Evolutionary conservation across 345 rosid species (phyloP).

Genomic region (Syzygium grande): DNA sequence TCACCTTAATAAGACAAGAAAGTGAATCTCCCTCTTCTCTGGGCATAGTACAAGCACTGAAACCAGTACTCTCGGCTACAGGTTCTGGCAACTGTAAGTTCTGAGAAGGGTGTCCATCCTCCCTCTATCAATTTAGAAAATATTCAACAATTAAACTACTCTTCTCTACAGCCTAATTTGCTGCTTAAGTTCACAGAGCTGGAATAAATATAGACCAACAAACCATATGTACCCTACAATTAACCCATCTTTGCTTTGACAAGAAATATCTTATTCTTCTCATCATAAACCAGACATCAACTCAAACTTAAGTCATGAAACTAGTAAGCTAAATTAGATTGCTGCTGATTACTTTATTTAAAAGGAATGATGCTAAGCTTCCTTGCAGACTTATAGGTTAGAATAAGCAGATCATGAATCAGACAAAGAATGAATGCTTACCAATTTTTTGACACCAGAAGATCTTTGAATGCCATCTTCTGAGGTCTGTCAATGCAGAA

Average conservation of each 20-base stretch:
- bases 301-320: background rate
- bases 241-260: background rate
- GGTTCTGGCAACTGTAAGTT: constrained; percentile 22
- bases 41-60: constrained; percentile 6
- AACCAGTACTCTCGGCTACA: constrained; percentile 13
- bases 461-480: constrained; percentile 26
- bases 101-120: constrained; percentile 39
- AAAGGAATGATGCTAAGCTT: background rate
- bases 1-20: constrained; percentile 79
- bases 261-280: background rate
- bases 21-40: constrained; percentile 22
- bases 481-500: constrained; percentile 28
- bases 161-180: background rate
- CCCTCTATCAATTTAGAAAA: constrained; percentile 36
- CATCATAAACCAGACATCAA: background rate
- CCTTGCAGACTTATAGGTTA: background rate
- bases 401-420: background rate
- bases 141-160: background rate
- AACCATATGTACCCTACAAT: background rate
- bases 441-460: constrained; percentile 62
- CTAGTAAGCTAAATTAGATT: background rate
- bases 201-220: background rate
- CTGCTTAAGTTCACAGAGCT: background rate
- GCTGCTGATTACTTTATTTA: background rate
- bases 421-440: constrained; percentile 12